Conservation (phyloP, 768 basidiomycete species). For the Royoungia palumana region DNA sequence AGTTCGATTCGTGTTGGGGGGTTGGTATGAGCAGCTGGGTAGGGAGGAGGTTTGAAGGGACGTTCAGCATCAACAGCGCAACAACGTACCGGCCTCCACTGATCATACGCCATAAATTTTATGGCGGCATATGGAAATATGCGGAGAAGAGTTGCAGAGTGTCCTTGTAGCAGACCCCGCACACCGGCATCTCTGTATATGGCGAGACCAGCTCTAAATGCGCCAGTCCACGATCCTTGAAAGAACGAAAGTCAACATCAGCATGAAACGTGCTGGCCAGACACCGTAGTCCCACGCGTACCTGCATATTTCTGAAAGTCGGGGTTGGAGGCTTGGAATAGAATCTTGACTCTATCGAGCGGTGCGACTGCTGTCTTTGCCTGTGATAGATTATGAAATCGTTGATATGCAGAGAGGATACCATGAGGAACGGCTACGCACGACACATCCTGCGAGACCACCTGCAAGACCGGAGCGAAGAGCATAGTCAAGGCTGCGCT, state of each 20-base stretch:
- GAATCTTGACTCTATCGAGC: conserved; percentile 95
- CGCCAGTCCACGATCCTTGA: conserved; percentile 84
- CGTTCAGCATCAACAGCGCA: neutral
- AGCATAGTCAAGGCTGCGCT: conserved; percentile 55
- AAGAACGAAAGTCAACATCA: conserved; percentile 15
- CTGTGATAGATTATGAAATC: conserved; percentile 37
- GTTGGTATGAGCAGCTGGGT: conserved; percentile 83
- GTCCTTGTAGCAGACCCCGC: conserved; percentile 89
- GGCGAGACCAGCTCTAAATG: conserved; percentile 67
- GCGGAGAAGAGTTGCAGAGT: conserved; percentile 89
- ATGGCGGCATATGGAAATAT: conserved; percentile 97
- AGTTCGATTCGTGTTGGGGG: conserved; percentile 68
- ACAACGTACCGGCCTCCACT: conserved; percentile 65
- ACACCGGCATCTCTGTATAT: conserved; percentile 70
- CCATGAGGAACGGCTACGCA: conserved; percentile 41
- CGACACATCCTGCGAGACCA: conserved; percentile 90
- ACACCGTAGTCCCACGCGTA: conserved; percentile 32
- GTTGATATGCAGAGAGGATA: conserved; percentile 2
- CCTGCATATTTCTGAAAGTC: conserved; percentile 94
- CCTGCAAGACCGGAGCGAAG: conserved; percentile 87
- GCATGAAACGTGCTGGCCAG: conserved; percentile 14
- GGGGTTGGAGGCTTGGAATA: conserved; percentile 95
- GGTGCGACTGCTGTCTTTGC: conserved; percentile 95
- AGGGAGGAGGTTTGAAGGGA: neutral
- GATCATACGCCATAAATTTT: conserved; percentile 96